Evolutionary conservation across 2,329 filamentous ascomycete species (phyloP).

Genomic region (Chaetomiaceae sp.): DNA sequence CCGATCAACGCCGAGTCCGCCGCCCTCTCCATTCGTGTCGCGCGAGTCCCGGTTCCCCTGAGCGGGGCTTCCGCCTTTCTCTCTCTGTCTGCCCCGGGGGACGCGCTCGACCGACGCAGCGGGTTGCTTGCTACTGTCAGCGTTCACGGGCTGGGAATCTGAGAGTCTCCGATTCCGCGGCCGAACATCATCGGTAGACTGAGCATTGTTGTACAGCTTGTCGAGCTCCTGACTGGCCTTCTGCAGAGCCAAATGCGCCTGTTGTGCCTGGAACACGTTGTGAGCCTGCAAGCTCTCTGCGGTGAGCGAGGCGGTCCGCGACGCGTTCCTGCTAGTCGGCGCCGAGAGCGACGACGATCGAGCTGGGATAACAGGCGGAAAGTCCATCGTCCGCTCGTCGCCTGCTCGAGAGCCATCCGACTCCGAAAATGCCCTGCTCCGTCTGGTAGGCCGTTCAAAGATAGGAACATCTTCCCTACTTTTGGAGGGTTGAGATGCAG

Average conservation of each 20-base stretch:
- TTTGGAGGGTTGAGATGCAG: conserved; percentile 39
- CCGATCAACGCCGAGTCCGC: conserved; percentile 42
- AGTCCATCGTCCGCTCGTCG: conserved; percentile 56
- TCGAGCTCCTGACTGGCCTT: conserved; percentile 22
- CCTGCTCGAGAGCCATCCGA: conserved; percentile 42
- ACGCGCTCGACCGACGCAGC: conserved; percentile 15
- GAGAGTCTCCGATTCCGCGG: not conserved
- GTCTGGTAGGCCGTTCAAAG: conserved; percentile 40
- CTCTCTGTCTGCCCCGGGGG: conserved; percentile 14
- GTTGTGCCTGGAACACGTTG: conserved; percentile 38
- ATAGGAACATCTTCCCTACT: conserved; percentile 40
- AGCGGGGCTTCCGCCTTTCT: conserved; percentile 1
- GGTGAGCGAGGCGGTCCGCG: conserved; percentile 52
- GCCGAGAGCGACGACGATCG: conserved; percentile 60
- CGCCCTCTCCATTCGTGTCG: conserved; percentile 29
- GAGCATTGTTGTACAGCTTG: conserved; percentile 15
- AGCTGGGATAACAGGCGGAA: conserved; percentile 52
- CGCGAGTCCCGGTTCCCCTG: conserved; percentile 7
- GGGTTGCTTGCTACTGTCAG: conserved; percentile 1
- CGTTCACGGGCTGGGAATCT: not conserved
- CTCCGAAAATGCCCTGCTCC: conserved; percentile 42
- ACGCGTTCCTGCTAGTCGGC: conserved; percentile 55
- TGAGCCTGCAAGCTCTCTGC: conserved; percentile 56
- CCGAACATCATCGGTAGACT: conserved; percentile 7
- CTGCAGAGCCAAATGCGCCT: conserved; percentile 26